Conservation (phyloP, 1,284 basidiomycete species). For the Mycena sp. region DNA sequence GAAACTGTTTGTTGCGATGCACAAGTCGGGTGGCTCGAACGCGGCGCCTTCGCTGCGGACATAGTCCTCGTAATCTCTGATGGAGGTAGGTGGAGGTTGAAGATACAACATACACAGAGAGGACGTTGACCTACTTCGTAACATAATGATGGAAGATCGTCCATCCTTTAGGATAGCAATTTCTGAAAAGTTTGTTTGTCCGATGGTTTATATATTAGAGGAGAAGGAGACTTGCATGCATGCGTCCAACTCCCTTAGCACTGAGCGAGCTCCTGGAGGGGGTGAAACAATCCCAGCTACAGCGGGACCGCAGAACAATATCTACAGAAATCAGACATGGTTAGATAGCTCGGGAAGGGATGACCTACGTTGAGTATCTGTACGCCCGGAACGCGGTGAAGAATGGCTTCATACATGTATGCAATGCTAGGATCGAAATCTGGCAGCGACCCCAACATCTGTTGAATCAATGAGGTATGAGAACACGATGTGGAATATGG, state of each 20-base stretch:
- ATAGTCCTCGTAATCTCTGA: conserved; percentile 39
- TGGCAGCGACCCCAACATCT: not conserved
- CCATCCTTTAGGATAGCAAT: not conserved
- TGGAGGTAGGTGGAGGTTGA: too few relatives aligned
- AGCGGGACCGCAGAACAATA: too few relatives aligned
- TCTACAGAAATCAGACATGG: not conserved
- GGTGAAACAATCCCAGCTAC: not conserved
- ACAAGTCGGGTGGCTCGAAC: conserved; percentile 39
- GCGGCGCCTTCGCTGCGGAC: conserved; percentile 17
- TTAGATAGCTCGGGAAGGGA: too few relatives aligned
- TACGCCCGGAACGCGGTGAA: not conserved
- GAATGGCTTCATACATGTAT: not conserved
- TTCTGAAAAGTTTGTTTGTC: not conserved
- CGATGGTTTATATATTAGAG: too few relatives aligned
- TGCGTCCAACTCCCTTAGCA: not conserved
- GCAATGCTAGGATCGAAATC: not conserved
- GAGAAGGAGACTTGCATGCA: not conserved
- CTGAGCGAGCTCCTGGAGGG: not conserved
- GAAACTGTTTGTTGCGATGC: conserved; percentile 41
- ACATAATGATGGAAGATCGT: not conserved
- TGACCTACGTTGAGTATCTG: not conserved
- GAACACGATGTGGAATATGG: not conserved
- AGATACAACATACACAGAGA: not conserved
- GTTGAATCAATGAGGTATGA: not conserved
- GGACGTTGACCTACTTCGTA: not conserved